These are phyloP conservation scores for Aschersonia sp. DNA, from an alignment of 2,329 filamentous ascomycete species.

Conservation along the genomic window DNA sequence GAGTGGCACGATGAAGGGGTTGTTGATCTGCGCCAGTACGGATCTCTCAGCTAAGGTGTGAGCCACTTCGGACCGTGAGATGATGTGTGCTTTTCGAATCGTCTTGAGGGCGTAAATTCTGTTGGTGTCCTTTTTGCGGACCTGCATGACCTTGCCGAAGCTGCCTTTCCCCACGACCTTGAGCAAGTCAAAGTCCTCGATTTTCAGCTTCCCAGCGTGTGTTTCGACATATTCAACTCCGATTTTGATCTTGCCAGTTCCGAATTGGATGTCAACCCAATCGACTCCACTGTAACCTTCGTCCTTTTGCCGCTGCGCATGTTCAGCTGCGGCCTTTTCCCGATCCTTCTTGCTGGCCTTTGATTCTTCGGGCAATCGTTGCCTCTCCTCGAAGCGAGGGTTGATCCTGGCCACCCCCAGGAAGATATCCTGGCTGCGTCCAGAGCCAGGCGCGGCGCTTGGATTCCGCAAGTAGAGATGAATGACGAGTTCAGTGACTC, in stretches of 20 bases:
- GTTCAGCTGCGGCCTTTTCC: constrained; percentile 59
- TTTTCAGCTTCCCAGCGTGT: constrained; percentile 72
- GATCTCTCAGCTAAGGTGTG: constrained; percentile 94
- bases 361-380: constrained; percentile 58
- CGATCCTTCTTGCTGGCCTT: constrained; percentile 78
- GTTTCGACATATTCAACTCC: constrained; percentile 95
- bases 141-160: constrained; percentile 99
- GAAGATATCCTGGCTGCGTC: constrained; percentile 92
- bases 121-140: constrained; percentile 92
- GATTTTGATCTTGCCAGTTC: constrained; percentile 75
- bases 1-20: constrained; percentile 94
- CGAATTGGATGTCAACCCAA: constrained; percentile 84
- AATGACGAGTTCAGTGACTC: constrained; percentile 78
- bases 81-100: constrained; percentile 98
- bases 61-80: constrained; percentile 91
- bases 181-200: constrained; percentile 92
- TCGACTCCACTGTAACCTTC: constrained; percentile 61
- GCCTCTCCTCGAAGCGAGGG: constrained; percentile 77
- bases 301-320: constrained; percentile 34
- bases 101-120: constrained; percentile 98
- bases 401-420: constrained; percentile 81
- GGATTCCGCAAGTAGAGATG: constrained; percentile 94
- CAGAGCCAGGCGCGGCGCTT: constrained; percentile 66
- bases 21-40: constrained; percentile 99
- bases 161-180: constrained; percentile 97